Percentiles rank a stretch among this genome's conserved stretches.
These are phyloP conservation scores for Clonostachys solani DNA, from an alignment of 2,329 filamentous ascomycete genomes.

Conservation along the genomic window DNA sequence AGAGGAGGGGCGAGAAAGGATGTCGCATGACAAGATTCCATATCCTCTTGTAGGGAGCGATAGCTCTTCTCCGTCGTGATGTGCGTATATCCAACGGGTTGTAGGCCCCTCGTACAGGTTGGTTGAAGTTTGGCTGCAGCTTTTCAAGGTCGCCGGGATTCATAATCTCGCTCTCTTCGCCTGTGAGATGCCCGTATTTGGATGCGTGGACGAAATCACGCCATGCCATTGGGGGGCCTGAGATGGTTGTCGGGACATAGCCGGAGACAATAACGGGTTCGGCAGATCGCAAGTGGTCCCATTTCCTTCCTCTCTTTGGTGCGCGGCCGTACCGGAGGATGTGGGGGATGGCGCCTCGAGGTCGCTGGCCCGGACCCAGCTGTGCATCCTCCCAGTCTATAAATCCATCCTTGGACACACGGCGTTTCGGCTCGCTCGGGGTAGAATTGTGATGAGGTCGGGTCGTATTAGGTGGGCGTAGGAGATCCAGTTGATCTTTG, in stretches of 20 bases:
- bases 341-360: slow-evolving; percentile 33
- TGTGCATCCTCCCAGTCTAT: slow-evolving; percentile 33
- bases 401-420: slow-evolving; percentile 44
- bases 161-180: slow-evolving; percentile 44
- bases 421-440: slow-evolving; percentile 30
- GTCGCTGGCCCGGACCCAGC: slow-evolving; percentile 23
- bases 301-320: slow-evolving; percentile 43
- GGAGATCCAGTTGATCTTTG: slow-evolving; percentile 30
- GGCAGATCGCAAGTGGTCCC: slow-evolving; percentile 55
- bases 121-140: slow-evolving; percentile 43
- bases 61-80: slow-evolving; percentile 20
- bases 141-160: slow-evolving; percentile 37
- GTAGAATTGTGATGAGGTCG: slow-evolving; percentile 31
- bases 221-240: slow-evolving; percentile 40
- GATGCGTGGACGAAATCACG: slow-evolving; percentile 49
- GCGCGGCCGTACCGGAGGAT: slow-evolving; percentile 43
- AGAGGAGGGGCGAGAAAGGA: slow-evolving; percentile 78
- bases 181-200: slow-evolving; percentile 39
- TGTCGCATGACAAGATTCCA: slow-evolving; percentile 72
- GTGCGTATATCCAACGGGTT: slow-evolving; percentile 17
- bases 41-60: slow-evolving; percentile 46
- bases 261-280: slow-evolving; percentile 55
- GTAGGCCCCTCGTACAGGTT: slow-evolving; percentile 23
- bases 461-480: slow-evolving; percentile 31
- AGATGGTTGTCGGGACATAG: slow-evolving; percentile 30